phyloP scores from a whole-genome alignment of 192 early-diverging fungal genomes.

The Rhizoclosmatium sp. region DNA sequence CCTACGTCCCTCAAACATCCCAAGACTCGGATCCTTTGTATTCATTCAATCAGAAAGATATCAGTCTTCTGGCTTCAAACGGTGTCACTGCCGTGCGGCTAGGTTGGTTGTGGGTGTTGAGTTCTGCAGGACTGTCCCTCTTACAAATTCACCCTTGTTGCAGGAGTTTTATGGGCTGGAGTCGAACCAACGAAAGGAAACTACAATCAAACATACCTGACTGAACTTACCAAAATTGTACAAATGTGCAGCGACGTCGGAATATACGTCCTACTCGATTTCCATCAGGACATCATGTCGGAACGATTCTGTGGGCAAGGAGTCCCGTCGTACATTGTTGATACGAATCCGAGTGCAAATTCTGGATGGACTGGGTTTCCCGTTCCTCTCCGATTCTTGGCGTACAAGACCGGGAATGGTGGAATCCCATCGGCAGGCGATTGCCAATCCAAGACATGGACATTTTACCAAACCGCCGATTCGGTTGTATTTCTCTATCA shows the following conservation, averaged over 20 bases:
- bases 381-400: constrained; percentile 22
- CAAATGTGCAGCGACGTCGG: constrained; percentile 56
- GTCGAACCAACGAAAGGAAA: constrained; percentile 66
- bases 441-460: constrained; percentile 13
- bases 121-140: not conserved
- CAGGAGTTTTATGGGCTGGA: constrained; percentile 62
- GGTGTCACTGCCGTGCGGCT: constrained; percentile 27
- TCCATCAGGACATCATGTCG: constrained; percentile 68
- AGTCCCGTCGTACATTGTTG: constrained; percentile 47
- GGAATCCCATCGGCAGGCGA: constrained; percentile 35
- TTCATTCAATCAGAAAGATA: constrained; percentile 34
- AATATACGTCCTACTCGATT: constrained; percentile 71
- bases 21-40: not conserved
- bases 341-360: constrained; percentile 1
- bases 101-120: not conserved
- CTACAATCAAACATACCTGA: constrained; percentile 65
- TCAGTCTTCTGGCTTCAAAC: not conserved
- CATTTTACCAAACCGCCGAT: constrained; percentile 4
- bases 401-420: constrained; percentile 3
- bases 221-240: constrained; percentile 58
- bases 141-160: not conserved
- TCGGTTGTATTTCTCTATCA: constrained; percentile 37
- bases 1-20: constrained; percentile 26
- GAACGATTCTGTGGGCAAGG: constrained; percentile 62
- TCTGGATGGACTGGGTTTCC: constrained; percentile 36